Evolutionary conservation across 805 yeast genomes (phyloP).

Genomic region (Saccharomycopsis microspora): DNA sequence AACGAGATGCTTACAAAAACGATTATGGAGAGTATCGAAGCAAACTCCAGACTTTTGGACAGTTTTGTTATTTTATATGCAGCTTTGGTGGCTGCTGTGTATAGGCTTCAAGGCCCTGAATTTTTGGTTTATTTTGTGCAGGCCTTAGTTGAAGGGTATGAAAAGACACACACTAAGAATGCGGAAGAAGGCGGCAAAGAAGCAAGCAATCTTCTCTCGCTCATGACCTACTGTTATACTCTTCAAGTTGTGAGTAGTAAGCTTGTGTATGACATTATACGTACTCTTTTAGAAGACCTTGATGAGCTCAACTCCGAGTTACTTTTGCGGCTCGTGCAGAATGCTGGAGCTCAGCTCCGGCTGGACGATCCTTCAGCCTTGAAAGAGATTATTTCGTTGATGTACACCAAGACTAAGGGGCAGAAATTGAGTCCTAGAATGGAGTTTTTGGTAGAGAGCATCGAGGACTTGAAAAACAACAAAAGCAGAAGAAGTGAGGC

Average conservation of each 20-base stretch:
- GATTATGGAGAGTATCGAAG: slow-evolving; percentile 50
- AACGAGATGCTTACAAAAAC: slow-evolving; percentile 56
- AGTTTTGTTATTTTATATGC: slow-evolving; percentile 73
- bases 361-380: slow-evolving; percentile 82
- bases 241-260: slow-evolving; percentile 67
- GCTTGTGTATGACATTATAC: slow-evolving; percentile 68
- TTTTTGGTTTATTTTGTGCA: slow-evolving; percentile 86
- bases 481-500: slow-evolving; percentile 46
- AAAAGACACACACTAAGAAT: slow-evolving; percentile 29
- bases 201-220: slow-evolving; percentile 55
- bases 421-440: slow-evolving; percentile 46
- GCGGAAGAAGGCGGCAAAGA: slow-evolving; percentile 28
- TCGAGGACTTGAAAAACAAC: slow-evolving; percentile 79
- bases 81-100: slow-evolving; percentile 62
- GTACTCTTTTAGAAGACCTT: slow-evolving; percentile 37
- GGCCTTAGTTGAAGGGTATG: slow-evolving; percentile 60
- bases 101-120: slow-evolving; percentile 72
- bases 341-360: slow-evolving; percentile 77
- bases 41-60: slow-evolving; percentile 56
- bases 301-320: slow-evolving; percentile 70
- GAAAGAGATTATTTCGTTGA: slow-evolving; percentile 58
- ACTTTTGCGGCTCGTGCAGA: slow-evolving; percentile 57
- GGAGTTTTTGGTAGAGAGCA: slow-evolving; percentile 73
- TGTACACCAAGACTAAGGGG: slow-evolving; percentile 35
- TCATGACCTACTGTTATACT: slow-evolving; percentile 66